Evolutionary conservation across 164 flowering plant genomes (phyloP), one percentile per base, ranked within the genome.

Genomic region (Litsea cubeba): DNA sequence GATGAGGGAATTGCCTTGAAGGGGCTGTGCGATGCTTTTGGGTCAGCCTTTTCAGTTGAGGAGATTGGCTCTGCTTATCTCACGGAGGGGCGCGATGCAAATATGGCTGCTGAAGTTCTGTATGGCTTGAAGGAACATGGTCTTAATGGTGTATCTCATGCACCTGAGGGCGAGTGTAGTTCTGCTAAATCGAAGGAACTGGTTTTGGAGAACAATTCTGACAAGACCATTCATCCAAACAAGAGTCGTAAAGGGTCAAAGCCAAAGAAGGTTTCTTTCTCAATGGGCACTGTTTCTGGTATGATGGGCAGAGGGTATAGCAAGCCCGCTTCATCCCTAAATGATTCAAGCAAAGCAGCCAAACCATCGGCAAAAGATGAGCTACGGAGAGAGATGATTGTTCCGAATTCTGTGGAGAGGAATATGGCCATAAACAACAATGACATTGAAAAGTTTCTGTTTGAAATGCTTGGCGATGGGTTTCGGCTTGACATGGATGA

Each of bases 1-100:
- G 85, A 68, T 25, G 88, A 84, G 66, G 80, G 76, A 46, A 77
- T 35, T 72, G 83, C 73, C 12, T 82, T 88, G 84, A 75, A 74
- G 73, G 68, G 65, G 69, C 82, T 90, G 82, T 78, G 84, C 24
- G 84, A 87, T 82, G 83, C 82, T 32, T 90, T 90, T 81, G 87
- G 86, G 30, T 69, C 82, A 30, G 17, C 28, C 7, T 81, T 84
- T 76, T 79, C 89, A 65, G 81, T 87, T 2, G 72, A 74, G 70
- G 87, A 85, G 58, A 88, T 90, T 30, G 87, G 89, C 46, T 77
- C 84, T 74, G 92, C 92, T 25, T 90, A 79, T 80, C 72, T 85
- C 76, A 76, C 78, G 65, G 88, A 91, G 2, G 85, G 86, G 5
- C 50, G 74, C 14, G 75, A 90, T 79, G 81, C 79, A 32, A 76